Conservation (phyloP, 169 alveolate genomes). For the Eimeria praecox region DNA sequence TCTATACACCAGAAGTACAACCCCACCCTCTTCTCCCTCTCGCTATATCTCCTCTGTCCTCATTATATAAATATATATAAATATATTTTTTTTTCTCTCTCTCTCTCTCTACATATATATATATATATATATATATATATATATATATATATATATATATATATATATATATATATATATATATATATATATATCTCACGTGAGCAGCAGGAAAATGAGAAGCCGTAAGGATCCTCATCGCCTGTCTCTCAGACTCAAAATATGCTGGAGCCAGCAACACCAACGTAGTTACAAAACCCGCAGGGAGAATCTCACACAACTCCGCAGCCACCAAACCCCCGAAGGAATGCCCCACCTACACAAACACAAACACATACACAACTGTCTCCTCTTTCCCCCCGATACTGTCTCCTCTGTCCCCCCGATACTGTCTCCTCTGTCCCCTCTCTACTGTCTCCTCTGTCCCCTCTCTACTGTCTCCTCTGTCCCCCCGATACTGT, state of each 20-base stretch:
- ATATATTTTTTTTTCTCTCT: too few relatives aligned
- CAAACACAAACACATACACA: neutral
- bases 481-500: too few relatives aligned
- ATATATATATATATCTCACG: constrained; percentile 1
- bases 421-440: neutral
- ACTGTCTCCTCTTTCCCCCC: neutral
- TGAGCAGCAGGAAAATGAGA: constrained; percentile 76
- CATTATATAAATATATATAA: too few relatives aligned
- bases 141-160: too few relatives aligned
- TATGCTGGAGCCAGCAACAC: constrained; percentile 74
- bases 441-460: neutral
- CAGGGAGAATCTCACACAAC: constrained; percentile 59
- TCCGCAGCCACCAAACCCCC: constrained; percentile 80
- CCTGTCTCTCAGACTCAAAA: constrained; percentile 76
- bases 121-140: neutral
- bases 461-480: neutral
- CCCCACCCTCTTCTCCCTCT: too few relatives aligned
- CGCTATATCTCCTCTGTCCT: too few relatives aligned
- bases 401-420: neutral
- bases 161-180: too few relatives aligned
- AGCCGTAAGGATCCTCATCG: constrained; percentile 73
- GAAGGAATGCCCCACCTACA: constrained; percentile 78
- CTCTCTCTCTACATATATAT: too few relatives aligned
- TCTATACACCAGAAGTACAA: too few relatives aligned
- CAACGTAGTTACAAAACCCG: constrained; percentile 56